Base-by-base conservation (phyloP, 495 filamentous ascomycete species). In the Friedmanniomyces endolithicus region DNA sequence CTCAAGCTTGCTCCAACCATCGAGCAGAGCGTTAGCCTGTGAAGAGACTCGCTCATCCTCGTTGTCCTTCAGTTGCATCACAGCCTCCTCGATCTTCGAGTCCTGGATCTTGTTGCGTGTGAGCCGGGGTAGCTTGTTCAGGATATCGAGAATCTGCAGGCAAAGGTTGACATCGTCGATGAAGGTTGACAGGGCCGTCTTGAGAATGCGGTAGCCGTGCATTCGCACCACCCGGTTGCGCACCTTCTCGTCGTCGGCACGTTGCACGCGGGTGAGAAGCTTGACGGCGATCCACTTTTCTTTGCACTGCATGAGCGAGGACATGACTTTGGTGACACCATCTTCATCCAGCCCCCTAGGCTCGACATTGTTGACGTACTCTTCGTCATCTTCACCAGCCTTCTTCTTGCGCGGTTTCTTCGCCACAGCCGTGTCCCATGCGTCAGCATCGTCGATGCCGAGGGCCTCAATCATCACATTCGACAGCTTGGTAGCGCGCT, bases 261-360 rank as follows among this genome's bases (percentile, higher is more conserved):
- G 80, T 67, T 95, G 88, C 52, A 99, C 86, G 40, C 92, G 88
- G 35, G 79, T 77, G 16, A 99, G 81, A 51, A 99, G 74, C 72
- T 96, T 97, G 72, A 95, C 88, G 11, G 87, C 86, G 67, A 99
- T 96, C 94, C 94, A 99, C 63, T 96, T 96, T 76, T 99, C 92
- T 70, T 92, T 90, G 75, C 88, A 96, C 68, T 96, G 90, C 80
- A 95, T 87, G 56, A 99, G 83, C n/a, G 88, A 85, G 6, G 89
- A 88, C 90, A 99, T 97, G 69, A 99, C 90, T 68, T 94, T 95
- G 62, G 85, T 94, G 61, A 97, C 92, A 52, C 85, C 88, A 56
- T 85, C 78, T 68, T 94, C 88, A 57, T 89, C 83, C 50, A 99
- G 78, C 17, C 79, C 81, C 66, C 85, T 89, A 53, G 87, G 83